Base-by-base conservation (phyloP, 2,329 filamentous ascomycete species). In the Cytospora mali region DNA sequence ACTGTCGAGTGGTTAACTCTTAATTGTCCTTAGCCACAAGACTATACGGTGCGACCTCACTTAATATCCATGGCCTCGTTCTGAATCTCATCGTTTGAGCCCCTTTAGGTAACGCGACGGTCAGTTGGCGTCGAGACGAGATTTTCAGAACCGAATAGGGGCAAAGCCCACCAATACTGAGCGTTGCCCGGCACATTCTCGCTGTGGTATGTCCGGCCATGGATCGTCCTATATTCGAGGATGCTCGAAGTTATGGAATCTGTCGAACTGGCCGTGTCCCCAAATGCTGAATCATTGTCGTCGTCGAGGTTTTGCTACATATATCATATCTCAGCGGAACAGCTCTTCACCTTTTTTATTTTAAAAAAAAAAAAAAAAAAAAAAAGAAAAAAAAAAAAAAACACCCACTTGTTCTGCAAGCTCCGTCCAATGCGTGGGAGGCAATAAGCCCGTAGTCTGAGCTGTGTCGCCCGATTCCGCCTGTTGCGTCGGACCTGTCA, bases 81-180 rank as follows among this genome's bases (percentile, higher is more conserved):
- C 46, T 74, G 72, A 25, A 58, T 63, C 28, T 72, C 71, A 55
- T 76, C 74, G 42, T 75, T 75, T 11, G 70, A 61, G 9, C 61
- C 66, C 68, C 64, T 68, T 52, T 7, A 25, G 3, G 14, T 33
- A 13, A 18, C 33, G 42, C 18, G 5, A 18, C 53, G 4, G 33
- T 62, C 56, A 62, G 48, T 25, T 51, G 33, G 10, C 21, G 39
- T 25, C 49, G 50, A 46, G 50, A 21, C n/a, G 25, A 16, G 16
- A 23, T 29, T 46, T 48, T 14, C n/a, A 10, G 16, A 16, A 31
- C 86, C 85, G 88, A 67, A 16, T 13, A 29, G n/a, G 28, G 23
- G 33, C n/a, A 16, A 6, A 27, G 21, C 58, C 35, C 48, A 66
- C 64, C 64, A 66, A 58, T 66, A 66, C 21, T 62, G 59, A 25